Conservation (phyloP, 345 rosid species). For the Erucastrum elatum region DNA sequence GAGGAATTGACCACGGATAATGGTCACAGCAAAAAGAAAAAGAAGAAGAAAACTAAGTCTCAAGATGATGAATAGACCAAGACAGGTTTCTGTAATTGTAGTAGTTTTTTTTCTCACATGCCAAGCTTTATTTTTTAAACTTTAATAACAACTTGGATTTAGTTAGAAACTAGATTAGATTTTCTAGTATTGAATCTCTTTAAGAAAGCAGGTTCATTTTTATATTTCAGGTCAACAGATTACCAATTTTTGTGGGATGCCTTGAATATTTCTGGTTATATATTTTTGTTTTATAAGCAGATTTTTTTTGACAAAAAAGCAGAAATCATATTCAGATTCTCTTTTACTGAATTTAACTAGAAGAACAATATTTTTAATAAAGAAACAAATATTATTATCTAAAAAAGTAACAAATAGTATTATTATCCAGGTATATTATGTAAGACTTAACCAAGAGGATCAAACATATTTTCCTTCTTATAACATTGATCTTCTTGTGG, state of each 20-base stretch:
- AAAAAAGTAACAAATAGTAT: no score
- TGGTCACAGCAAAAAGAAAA: slow-evolving; percentile 51
- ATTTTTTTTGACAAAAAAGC: not conserved
- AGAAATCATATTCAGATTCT: not conserved
- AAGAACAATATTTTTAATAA: no score
- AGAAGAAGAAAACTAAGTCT: slow-evolving; percentile 43
- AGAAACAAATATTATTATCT: no score
- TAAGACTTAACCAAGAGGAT: not conserved
- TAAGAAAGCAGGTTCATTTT: not conserved
- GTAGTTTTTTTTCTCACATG: not conserved
- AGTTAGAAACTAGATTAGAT: not conserved
- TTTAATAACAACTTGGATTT: not conserved
- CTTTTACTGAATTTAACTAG: not conserved
- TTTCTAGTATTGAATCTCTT: not conserved
- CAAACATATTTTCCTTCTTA: not conserved
- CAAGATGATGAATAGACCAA: slow-evolving; percentile 44
- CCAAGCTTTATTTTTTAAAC: not conserved
- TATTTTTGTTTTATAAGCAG: not conserved
- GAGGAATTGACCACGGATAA: slow-evolving; percentile 41
- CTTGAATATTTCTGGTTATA: not conserved
- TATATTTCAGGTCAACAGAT: not conserved
- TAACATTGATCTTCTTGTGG: no score
- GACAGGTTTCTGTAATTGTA: not conserved
- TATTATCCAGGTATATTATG: no score
- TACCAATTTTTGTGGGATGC: not conserved